phyloP scores from a whole-genome alignment of 805 yeast genomes.

The Vanderwaltozyma verrucispora region DNA sequence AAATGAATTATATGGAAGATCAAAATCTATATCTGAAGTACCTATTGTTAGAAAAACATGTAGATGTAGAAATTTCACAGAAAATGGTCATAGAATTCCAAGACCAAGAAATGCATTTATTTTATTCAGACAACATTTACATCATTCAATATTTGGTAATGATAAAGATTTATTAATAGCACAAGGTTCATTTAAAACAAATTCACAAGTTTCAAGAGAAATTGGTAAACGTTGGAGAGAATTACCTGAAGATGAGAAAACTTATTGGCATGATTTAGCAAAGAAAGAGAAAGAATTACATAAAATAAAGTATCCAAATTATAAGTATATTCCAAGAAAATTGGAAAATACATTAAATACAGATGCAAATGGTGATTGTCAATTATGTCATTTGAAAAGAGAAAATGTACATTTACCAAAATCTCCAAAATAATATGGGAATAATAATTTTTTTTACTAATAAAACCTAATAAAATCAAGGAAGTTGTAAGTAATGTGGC shows the following conservation, averaged over 20 bases:
- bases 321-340: conserved; percentile 57
- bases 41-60: background rate
- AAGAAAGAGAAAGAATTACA: conserved; percentile 75
- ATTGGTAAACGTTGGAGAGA: conserved; percentile 34
- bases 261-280: conserved; percentile 69
- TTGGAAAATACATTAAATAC: conserved; percentile 1
- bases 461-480: too few species aligned
- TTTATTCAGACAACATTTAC: conserved; percentile 73
- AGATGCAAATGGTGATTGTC: background rate
- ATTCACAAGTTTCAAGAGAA: conserved; percentile 45
- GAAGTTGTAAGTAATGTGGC: too few species aligned
- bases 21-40: background rate
- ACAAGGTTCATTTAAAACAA: conserved; percentile 28
- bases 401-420: too few species aligned
- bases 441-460: too few species aligned
- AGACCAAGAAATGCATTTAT: conserved; percentile 75
- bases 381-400: conserved; percentile 1
- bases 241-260: conserved; percentile 43
- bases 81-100: conserved; percentile 33
- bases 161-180: conserved; percentile 8
- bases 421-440: too few species aligned
- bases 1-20: too few species aligned
- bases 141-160: conserved; percentile 37
- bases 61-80: conserved; percentile 2
- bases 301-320: conserved; percentile 77